Evolutionary conservation across 106 monocot species (phyloP).

Genomic region (Dendrobium officinale): DNA sequence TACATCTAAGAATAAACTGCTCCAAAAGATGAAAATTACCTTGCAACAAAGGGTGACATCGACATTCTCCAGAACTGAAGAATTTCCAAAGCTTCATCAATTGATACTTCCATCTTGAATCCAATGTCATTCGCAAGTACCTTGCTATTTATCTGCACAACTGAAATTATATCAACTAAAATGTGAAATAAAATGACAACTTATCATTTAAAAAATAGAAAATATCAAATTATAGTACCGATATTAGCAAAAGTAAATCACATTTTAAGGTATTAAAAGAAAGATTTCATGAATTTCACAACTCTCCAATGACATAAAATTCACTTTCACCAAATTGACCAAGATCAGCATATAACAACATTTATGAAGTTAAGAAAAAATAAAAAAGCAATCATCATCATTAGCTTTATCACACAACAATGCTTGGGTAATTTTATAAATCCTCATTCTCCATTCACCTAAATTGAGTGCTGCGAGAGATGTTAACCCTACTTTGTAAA

Average conservation of each 20-base stretch:
- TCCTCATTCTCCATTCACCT: no score
- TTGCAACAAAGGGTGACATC: slow-evolving; percentile 30
- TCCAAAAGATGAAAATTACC: slow-evolving; percentile 27
- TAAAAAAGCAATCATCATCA: no score
- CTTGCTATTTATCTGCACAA: slow-evolving; percentile 65
- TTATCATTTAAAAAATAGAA: neutral
- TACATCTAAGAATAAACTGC: slow-evolving; percentile 2
- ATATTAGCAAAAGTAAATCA: neutral
- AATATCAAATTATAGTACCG: neutral
- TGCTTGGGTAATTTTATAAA: no score
- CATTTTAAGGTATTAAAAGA: neutral
- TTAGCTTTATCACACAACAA: no score
- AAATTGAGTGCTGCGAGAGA: no score
- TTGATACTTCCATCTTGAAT: slow-evolving; percentile 68
- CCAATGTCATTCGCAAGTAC: slow-evolving; percentile 67
- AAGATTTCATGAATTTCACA: neutral
- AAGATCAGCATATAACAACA: no score
- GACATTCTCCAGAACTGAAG: slow-evolving; percentile 41
- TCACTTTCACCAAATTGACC: no score
- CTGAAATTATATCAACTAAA: neutral
- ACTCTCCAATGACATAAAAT: no score
- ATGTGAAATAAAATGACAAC: neutral
- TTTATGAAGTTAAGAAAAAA: no score
- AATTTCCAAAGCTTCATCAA: slow-evolving; percentile 60
- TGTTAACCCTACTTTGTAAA: no score